These are phyloP conservation scores for Rhypophila decipiens DNA, from an alignment of 495 filamentous ascomycete species.

Conservation along the genomic window DNA sequence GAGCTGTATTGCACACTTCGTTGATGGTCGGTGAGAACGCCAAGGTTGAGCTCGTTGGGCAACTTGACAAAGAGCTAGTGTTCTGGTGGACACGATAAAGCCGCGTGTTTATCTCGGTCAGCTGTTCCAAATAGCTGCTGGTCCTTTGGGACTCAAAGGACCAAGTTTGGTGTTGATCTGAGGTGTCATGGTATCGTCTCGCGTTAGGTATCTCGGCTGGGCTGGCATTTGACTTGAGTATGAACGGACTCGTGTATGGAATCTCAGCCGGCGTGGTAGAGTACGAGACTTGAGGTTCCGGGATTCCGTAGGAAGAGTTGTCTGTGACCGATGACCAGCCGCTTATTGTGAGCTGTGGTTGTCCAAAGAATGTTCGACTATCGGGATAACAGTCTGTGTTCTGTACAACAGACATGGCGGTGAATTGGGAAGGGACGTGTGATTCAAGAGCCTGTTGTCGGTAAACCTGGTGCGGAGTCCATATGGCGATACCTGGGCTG, in stretches of 20 bases:
- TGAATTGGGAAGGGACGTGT: background rate
- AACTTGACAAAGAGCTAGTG: background rate
- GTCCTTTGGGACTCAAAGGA: background rate
- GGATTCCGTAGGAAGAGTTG: background rate
- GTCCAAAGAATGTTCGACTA: background rate
- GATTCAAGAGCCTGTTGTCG: background rate
- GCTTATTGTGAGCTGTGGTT: too few relatives aligned
- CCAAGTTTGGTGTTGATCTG: background rate
- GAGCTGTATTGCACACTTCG: slow-evolving; percentile 3
- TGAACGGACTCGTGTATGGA: background rate
- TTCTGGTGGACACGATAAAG: background rate
- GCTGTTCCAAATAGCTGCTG: slow-evolving; percentile 6
- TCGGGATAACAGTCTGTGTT: background rate
- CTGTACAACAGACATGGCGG: too few relatives aligned
- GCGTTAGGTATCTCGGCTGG: too few relatives aligned
- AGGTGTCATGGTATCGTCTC: background rate
- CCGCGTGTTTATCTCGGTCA: slow-evolving; percentile 5
- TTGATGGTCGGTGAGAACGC: slow-evolving; percentile 6
- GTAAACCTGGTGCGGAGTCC: background rate
- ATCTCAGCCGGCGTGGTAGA: background rate
- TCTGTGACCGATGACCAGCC: too few relatives aligned
- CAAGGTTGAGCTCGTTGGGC: too few relatives aligned
- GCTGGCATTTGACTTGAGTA: background rate
- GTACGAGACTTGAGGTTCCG: background rate
- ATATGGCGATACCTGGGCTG: background rate